phyloP scores from a whole-genome alignment of 2,329 filamentous ascomycete species.

The Ophiostoma sp. region DNA sequence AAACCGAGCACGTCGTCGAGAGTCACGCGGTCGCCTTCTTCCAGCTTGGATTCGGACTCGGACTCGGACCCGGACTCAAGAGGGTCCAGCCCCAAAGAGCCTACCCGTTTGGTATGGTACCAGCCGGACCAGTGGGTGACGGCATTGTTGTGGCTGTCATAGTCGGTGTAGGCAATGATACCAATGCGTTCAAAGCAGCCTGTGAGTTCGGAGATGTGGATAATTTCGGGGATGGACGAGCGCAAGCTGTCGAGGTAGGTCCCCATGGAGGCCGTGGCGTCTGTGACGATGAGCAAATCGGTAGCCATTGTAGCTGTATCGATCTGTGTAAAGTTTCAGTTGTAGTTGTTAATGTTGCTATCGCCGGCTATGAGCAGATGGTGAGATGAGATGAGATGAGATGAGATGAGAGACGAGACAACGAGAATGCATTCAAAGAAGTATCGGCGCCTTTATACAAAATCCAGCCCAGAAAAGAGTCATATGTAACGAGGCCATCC shows the following conservation, averaged over 20 bases:
- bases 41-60: not conserved
- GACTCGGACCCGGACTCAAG: not conserved
- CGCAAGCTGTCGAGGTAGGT: constrained; percentile 42
- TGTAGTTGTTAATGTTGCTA: not conserved
- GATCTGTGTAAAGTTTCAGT: not conserved
- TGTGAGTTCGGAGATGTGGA: constrained; percentile 45
- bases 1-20: constrained; percentile 37
- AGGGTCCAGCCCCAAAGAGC: not conserved
- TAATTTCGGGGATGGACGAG: constrained; percentile 46
- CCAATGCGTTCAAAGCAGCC: constrained; percentile 47
- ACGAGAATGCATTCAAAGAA: not conserved
- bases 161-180: constrained; percentile 48
- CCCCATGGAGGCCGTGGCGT: constrained; percentile 45
- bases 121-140: constrained; percentile 48
- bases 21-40: constrained; percentile 26
- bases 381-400: not conserved
- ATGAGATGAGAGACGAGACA: not conserved
- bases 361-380: not conserved
- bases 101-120: constrained; percentile 31
- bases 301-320: constrained; percentile 28
- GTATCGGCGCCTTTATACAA: not conserved
- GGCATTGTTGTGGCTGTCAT: constrained; percentile 31
- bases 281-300: constrained; percentile 44
- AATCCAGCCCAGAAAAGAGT: not conserved
- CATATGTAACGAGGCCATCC: not conserved